Evolutionary conservation across 2,329 filamentous ascomycete genomes (phyloP).

Genomic region (Trichoderma semiorbis): DNA sequence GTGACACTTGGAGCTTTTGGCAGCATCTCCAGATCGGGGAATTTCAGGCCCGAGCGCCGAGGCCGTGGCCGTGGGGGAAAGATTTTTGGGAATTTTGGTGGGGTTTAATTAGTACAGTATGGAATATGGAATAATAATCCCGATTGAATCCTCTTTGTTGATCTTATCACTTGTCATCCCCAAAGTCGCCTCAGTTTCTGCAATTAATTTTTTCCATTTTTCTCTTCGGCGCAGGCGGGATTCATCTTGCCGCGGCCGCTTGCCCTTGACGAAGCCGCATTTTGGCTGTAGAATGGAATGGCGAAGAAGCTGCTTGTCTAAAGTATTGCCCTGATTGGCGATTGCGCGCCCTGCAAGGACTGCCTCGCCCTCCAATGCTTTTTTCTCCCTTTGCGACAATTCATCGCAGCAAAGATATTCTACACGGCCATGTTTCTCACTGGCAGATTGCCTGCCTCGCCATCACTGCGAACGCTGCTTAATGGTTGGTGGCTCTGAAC

Average conservation of each 20-base stretch:
- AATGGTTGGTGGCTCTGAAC: constrained; percentile 10
- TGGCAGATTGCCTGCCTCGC: constrained; percentile 22
- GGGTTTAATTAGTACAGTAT: neutral
- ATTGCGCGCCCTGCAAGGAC: constrained; percentile 11
- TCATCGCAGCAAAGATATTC: neutral
- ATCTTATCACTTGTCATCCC: neutral
- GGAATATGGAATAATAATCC: neutral
- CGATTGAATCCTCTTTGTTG: neutral
- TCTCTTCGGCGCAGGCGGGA: constrained; percentile 4
- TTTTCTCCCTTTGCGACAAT: constrained; percentile 8
- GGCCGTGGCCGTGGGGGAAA: neutral
- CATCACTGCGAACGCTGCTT: constrained; percentile 21
- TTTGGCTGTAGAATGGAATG: constrained; percentile 4
- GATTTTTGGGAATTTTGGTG: constrained; percentile 3
- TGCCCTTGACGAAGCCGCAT: neutral
- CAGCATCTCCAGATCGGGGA: constrained; percentile 13
- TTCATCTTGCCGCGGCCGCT: neutral
- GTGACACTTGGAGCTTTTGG: constrained; percentile 17
- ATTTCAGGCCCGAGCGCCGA: too few relatives aligned
- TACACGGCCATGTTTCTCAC: constrained; percentile 22
- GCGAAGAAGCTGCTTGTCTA: neutral
- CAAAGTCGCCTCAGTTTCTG: neutral
- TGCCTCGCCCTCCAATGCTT: constrained; percentile 1
- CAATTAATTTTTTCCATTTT: neutral
- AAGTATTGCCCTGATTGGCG: constrained; percentile 9